phyloP scores from a whole-genome alignment of 345 rosid genomes.

The Clausena lansium region DNA sequence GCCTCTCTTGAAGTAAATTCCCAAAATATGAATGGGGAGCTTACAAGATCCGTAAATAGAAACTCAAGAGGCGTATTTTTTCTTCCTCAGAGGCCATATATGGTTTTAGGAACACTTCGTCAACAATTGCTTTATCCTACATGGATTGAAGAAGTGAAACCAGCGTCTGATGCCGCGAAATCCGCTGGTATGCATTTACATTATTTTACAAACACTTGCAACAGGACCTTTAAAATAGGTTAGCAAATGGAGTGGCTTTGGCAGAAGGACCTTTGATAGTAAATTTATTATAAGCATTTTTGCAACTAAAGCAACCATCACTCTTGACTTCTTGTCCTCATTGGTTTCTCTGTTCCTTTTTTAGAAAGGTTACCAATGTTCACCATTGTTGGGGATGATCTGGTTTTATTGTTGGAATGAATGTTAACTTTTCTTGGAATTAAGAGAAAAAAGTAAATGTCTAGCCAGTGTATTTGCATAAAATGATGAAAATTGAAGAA shows the following conservation, averaged over 20 bases:
- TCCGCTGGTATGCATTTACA: constrained; percentile 32
- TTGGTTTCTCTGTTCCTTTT: background rate
- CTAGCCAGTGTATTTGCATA: background rate
- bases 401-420: background rate
- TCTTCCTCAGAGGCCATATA: constrained; percentile 97
- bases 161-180: constrained; percentile 26
- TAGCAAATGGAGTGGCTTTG: background rate
- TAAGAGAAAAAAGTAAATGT: background rate
- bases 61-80: constrained; percentile 58
- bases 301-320: background rate
- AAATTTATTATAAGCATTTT: background rate
- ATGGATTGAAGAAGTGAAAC: constrained; percentile 45
- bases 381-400: background rate
- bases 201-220: background rate
- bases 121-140: constrained; percentile 92
- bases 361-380: background rate
- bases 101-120: constrained; percentile 94
- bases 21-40: constrained; percentile 18
- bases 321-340: background rate
- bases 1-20: constrained; percentile 25
- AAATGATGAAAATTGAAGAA: background rate
- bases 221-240: background rate
- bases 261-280: background rate
- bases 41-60: constrained; percentile 29
- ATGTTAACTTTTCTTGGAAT: background rate